Evolutionary conservation across 2,329 filamentous ascomycete genomes (phyloP), one percentile per base, ranked within the genome.

Genomic region (Penicillium nordicum): DNA sequence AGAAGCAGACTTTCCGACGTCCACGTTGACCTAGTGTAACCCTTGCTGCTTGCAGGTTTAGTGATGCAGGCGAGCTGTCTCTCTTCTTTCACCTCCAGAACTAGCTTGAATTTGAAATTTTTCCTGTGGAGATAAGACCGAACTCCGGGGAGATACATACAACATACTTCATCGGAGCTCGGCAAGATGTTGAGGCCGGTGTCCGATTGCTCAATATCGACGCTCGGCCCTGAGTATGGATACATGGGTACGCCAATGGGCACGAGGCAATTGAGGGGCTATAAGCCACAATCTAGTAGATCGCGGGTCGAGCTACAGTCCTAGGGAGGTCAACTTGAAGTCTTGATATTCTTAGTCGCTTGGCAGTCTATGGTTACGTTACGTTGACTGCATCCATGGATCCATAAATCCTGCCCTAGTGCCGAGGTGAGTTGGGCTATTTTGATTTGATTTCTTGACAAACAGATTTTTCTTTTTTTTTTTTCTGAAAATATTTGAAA

Each of bases 261-360:
- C 52, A 52, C 36, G 27, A 48, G 54, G 27, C 23, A 37, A 29
- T 16, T 29, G 50, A 49, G 45, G 53, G 47, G 50, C 38, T 18
- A 46, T 25, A 51, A 51, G 54, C 48, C 52, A 56, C 41, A 56
- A 45, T 49, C 53, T 53, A 51, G 48, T 52, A 30, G 53, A 55
- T 55, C 53, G 41, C 42, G 32, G 36, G 32, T 41, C n/a, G 54
- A 34, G 34, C 36, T 55, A 52, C 45, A 40, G 23, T 53, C 42
- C 32, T 16, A 25, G 27, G 25, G 5, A 32, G 27, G 27, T 23
- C 41, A 52, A 46, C 2, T 36, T 55, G 41, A 45, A 47, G 50
- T 53, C 40, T 55, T 55, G 43, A 43, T 56, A 37, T 49, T 27
- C 36, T 42, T 57, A 32, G 54, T 37, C 16, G 8, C 49, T 53